Conservation (phyloP, 2,329 filamentous ascomycete genomes). For the Pleoardoris graminearum region DNA sequence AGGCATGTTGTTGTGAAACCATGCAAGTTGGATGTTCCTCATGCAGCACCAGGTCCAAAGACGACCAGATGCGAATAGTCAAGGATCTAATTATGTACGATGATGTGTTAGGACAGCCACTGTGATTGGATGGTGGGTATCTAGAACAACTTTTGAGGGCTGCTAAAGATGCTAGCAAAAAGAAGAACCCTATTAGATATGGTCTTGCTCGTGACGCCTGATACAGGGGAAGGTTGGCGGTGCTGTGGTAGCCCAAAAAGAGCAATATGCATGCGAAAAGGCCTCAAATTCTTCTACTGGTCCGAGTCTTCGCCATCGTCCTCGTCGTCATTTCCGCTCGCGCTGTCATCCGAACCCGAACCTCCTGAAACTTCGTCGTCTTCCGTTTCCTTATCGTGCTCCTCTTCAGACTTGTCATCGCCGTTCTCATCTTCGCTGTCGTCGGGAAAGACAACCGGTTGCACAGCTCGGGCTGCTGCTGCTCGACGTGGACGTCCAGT, state of each 20-base stretch:
- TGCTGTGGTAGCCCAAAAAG: neutral
- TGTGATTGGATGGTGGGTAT: neutral
- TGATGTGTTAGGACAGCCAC: neutral
- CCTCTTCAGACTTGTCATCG: slow-evolving; percentile 13
- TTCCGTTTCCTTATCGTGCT: slow-evolving; percentile 10
- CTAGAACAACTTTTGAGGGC: neutral
- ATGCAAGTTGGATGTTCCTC: too few relatives aligned
- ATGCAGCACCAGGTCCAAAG: too few relatives aligned
- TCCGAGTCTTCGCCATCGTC: slow-evolving; percentile 19
- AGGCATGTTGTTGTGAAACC: too few relatives aligned
- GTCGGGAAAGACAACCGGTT: slow-evolving; percentile 29
- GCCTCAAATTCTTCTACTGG: neutral
- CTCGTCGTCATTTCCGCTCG: slow-evolving; percentile 11
- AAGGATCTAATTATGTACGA: too few relatives aligned
- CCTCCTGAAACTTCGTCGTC: slow-evolving; percentile 14
- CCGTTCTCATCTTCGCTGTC: slow-evolving; percentile 30
- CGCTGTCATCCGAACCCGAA: slow-evolving; percentile 19
- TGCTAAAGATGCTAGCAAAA: neutral
- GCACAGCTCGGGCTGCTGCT: slow-evolving; percentile 24
- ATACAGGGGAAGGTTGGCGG: neutral
- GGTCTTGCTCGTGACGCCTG: neutral
- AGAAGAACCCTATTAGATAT: neutral
- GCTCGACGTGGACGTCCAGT: slow-evolving; percentile 35
- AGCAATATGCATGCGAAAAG: neutral
- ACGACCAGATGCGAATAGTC: too few relatives aligned